Conservation (phyloP, 1,284 basidiomycete species). For the Ganoderma leucocontextum region DNA sequence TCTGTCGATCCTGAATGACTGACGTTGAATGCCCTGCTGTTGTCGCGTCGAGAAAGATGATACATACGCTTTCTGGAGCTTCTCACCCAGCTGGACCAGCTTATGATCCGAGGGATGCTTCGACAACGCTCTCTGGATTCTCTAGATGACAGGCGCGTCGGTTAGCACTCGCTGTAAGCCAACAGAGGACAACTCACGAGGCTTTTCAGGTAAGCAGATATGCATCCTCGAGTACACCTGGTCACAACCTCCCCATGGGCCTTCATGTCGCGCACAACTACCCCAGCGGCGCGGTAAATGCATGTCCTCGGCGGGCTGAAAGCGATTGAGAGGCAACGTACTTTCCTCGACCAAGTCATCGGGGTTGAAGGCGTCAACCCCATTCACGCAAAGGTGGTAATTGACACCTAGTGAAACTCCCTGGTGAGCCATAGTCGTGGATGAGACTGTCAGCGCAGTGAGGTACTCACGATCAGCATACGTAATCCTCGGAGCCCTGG, state of each 20-base stretch:
- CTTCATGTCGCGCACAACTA: background rate
- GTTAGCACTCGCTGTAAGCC: background rate
- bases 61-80: background rate
- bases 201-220: background rate
- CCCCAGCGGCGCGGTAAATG: background rate
- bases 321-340: background rate
- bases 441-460: background rate
- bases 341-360: background rate
- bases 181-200: background rate
- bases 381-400: background rate
- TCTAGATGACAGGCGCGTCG: background rate
- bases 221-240: background rate
- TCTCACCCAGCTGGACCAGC: background rate
- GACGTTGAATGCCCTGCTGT: background rate
- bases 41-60: background rate
- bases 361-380: background rate
- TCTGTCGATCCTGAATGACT: background rate
- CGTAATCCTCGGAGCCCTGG: background rate
- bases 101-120: background rate
- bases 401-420: background rate
- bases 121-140: background rate
- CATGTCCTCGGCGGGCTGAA: background rate
- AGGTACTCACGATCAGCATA: background rate
- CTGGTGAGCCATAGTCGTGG: background rate
- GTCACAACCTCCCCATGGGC: background rate